Base-by-base conservation (phyloP, 306 rosid genomes). In the Malus fusca region DNA sequence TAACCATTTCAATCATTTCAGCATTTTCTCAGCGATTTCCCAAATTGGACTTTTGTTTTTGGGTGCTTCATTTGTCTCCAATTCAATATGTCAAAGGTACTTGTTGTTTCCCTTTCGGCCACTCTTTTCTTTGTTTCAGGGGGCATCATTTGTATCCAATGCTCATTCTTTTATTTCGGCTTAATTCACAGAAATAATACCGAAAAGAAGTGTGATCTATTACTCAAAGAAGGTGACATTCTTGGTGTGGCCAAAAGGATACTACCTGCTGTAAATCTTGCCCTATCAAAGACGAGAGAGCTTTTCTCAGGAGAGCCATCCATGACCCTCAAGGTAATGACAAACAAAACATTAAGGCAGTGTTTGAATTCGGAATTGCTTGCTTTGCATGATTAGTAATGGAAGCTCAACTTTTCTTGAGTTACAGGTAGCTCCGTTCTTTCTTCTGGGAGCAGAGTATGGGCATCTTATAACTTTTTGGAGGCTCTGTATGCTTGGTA, bases 281-380 rank as follows among this genome's bases (percentile, higher is more conserved):
- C 80, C 59, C 82, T 90, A 74, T 85, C 87, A 68, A 90, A 80
- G 88, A 79, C 83, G 21, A 84, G 89, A 75, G 83, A 51, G 60
- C 73, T 88, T 23, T 95, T 92, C 85, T 92, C 96, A 3, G 97
- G 97, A 81, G 93, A 92, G 76, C 92, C 99, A 64, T 86, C 92
- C 78, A 90, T 77, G 91, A 95, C 96, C 66, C 88, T 95, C 44
- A 95, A 88, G 83, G 97, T 95, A 92, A 89, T 48, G 23, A 51
- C 52, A 53, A 17, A 58, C 22, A 62, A 59, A 60, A 12, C 37
- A 61, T 53, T 26, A 30, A 74, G 23, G 22, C 64, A 68, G 46
- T 53, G 31, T 65, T 23, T 35, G 22, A 17, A 46, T 48, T 48
- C 0, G 19, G 73, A 59, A 77, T 72, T 81, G 56, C 37, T 76